Evolutionary conservation across 1,284 basidiomycete genomes (phyloP), one percentile per base, ranked within the genome.

Genomic region (Moesziomyces sp.): DNA sequence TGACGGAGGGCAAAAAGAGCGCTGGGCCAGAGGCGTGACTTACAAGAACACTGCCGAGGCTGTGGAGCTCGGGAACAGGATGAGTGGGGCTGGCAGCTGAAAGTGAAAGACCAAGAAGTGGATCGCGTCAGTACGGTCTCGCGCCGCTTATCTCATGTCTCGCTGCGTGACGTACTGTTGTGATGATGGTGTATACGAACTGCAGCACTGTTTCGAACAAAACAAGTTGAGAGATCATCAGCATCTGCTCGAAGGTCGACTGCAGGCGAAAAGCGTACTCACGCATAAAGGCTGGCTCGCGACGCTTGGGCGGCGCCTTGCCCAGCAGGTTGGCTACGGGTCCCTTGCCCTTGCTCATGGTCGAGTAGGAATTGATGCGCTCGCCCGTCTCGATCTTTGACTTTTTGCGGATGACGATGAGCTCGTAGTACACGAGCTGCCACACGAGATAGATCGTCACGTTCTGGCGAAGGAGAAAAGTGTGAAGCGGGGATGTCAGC

Each of bases 181-280:
- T 95, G 46, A 95, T 85, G 52, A 96, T 86, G 23, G 91, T 89
- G 82, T 97, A 97, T 19, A 90, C 93, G 92, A 78, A 65, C 24
- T 75, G 77, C 7, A 72, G 44, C 38, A 68, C 68, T 68, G 53
- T 19, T 24, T 19, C 28, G 26, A 6, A 3, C 9, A 35, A 18
- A 16, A n/a, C 38, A 38, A 18, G 19, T 18, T 11, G 24, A 11
- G 13, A 5, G 16, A 30, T 11, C 26, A 24, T 52, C n/a, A 44
- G 23, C 2, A 19, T 14, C 21, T 18, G 16, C 19, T 7, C 13
- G 21, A 26, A 51, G 7, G 2, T 10, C 11, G 16, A 14, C 11
- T 21, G 19, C 7, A 21, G 45, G 30, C 8, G n/a, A 5, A 28
- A 28, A 24, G 19, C 19, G 34, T 19, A 54, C 61, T 51, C 40